phyloP scores from a whole-genome alignment of 2,329 filamentous ascomycete species.

The Phyllosticta citriasiana region DNA sequence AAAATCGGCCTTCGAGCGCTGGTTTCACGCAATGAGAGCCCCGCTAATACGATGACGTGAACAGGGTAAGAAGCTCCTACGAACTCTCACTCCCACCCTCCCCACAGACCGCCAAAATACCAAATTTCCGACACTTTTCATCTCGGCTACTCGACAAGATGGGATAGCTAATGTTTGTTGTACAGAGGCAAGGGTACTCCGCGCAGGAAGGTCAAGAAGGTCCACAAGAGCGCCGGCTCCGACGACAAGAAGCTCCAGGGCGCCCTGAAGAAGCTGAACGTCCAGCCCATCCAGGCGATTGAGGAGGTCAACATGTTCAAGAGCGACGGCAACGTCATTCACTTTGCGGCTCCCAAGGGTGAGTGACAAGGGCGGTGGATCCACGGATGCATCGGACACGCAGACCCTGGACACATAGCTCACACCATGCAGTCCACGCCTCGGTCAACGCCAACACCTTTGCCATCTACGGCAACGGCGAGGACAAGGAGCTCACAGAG shows the following conservation, averaged over 20 bases:
- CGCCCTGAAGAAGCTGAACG: slow-evolving; percentile 97
- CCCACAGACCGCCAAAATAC: not conserved
- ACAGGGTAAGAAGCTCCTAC: slow-evolving; percentile 11
- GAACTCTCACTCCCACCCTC: not conserved
- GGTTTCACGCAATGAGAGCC: not conserved
- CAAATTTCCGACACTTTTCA: not conserved
- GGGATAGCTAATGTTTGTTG: not conserved
- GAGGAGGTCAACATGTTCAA: slow-evolving; percentile 99
- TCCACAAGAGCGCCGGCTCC: slow-evolving; percentile 80
- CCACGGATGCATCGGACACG: not conserved
- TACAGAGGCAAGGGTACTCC: slow-evolving; percentile 92
- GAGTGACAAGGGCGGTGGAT: slow-evolving; percentile 24
- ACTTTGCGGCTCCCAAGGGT: slow-evolving; percentile 98
- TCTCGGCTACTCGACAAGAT: not conserved
- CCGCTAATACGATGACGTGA: slow-evolving; percentile 11
- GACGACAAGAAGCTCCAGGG: slow-evolving; percentile 99
- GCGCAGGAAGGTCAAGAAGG: slow-evolving; percentile 96
- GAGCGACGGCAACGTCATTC: slow-evolving; percentile 98
- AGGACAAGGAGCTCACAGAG: slow-evolving; percentile 99
- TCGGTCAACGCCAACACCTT: slow-evolving; percentile 98
- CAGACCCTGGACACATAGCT: not conserved
- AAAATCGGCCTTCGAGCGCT: not conserved
- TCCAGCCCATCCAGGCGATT: slow-evolving; percentile 97
- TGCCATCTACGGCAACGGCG: slow-evolving; percentile 96
- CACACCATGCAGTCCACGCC: slow-evolving; percentile 66